Base-by-base conservation (phyloP, 169 alveolate species). In the Plasmodium coatneyi region DNA sequence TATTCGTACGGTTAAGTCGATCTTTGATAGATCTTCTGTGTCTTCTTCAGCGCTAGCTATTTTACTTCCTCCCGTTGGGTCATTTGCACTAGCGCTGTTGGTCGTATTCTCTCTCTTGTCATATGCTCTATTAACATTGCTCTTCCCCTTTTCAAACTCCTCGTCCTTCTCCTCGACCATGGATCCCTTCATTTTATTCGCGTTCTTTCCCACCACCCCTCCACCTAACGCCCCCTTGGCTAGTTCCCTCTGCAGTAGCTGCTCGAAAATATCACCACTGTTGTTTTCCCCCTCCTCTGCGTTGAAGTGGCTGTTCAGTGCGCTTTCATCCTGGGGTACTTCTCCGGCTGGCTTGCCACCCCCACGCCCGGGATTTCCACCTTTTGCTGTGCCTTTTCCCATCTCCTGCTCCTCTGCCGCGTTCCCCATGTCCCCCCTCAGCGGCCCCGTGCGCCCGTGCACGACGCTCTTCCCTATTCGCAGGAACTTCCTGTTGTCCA, bases 381-480 rank as follows among this genome's bases (percentile, higher is more conserved):
- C 74, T 32, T 36, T 74, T 16, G 16, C 30, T 34, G 28, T 43
- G 14, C 79, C 43, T 25, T 71, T 74, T 54, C 25, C 60, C 46
- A 6, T 56, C 41, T 52, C 81, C 76, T 49, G 60, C 60, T 89
- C 82, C 30, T 89, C 60, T n/a, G 72, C 81, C 10, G 12, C 80
- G n/a, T 80, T 39, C 3, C 32, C 60, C 41, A 70, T 36, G 36
- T 90, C 95, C 32, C 95, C 95, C 52, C 92, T 60, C 78, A 90
- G 39, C 19, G 95, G 95, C 25, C 95, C 95, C 22, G 83, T 71
- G 56, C 95, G 95, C n/a, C 95, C 95, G 32, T 90, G 95, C 28
- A 90, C 95, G n/a, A 90, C 86, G 36, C 92, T 90, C 76, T 80
- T 90, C 12, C 95, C 95, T 41, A 80, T 90, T 43, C 95, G 43